Evolutionary conservation across 108 stramenopile genomes (phyloP), one percentile per base, ranked within the genome.

Genomic region (Pseudonitzschia pungens): DNA sequence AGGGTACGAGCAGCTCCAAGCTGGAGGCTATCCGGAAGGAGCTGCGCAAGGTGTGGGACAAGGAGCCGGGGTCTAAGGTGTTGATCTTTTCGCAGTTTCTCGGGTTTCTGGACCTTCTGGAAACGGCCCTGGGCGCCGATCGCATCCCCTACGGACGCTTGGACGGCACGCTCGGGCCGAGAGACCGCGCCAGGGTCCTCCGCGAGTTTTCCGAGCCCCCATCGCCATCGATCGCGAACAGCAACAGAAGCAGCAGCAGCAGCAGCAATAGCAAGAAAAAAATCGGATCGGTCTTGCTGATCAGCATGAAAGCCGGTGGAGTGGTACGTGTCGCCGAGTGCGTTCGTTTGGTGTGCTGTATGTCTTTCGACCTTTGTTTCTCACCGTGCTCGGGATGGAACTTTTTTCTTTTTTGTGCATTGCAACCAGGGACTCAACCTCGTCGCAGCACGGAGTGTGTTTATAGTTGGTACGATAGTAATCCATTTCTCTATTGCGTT

Each of bases 61-160:
- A 81, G 31, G 86, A 92, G 56, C 86, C 87, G 24, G 85, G 93
- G 0, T 83, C 85, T 20, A 95, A 95, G 72, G 86, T 91, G 0
- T 74, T 95, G 42, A 77, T 92, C 22, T 95, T 91, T 75, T 88
- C 87, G 16, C 94, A 95, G 63, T 95, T 86, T 65, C 77, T 95
- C 7, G 91, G 94, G 20, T 91, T 95, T 68, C 71, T 95, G 11
- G 91, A 92, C 69, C 62, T 95, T 32, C 58, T 91, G 48, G 79
- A 84, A 45, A 48, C 62, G 26, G 57, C 78, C 29, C 75, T 92
- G 24, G 24, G 62, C 12, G 76, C 63, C 2, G 56, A 68, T 9
- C 69, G 70, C 12, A 84, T 95, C 21, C 60, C 78, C 0, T 85
- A 63, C 71, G 79, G 57, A 72, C 85, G 91, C 29, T 74, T 95